A percentile compares a stretch with the other conserved stretches of the same genome.
phyloP scores from a whole-genome alignment of 1,284 basidiomycete genomes.

The Ceratobasidium sp. region DNA sequence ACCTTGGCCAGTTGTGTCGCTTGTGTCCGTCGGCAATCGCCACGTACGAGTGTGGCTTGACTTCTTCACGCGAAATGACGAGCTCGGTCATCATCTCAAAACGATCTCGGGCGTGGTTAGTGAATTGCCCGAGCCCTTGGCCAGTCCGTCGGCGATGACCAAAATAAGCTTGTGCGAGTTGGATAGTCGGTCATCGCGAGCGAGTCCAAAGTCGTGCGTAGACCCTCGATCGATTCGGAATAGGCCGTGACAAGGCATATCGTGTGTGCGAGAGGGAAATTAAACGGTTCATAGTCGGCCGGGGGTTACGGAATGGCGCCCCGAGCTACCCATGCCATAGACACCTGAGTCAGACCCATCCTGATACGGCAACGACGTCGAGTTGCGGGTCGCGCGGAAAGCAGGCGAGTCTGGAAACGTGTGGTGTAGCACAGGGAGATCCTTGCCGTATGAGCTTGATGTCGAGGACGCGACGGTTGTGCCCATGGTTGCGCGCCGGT shows the following conservation, averaged over 20 bases:
- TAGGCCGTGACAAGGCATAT: slow-evolving; percentile 99
- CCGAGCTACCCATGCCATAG: slow-evolving; percentile 40
- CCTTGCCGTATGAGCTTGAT: slow-evolving; percentile 38
- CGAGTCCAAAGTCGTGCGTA: slow-evolving; percentile 97
- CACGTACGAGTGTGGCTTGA: slow-evolving; percentile 96
- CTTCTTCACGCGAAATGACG: slow-evolving; percentile 72
- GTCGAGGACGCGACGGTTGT: slow-evolving; percentile 12
- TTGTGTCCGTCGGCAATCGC: slow-evolving; percentile 99
- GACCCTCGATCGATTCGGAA: slow-evolving; percentile 96
- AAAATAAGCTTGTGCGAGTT: slow-evolving; percentile 98
- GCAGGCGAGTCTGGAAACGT: slow-evolving; percentile 83
- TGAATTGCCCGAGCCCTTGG: slow-evolving; percentile 92
- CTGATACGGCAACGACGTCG: slow-evolving; percentile 71
- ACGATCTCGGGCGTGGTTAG: slow-evolving; percentile 95
- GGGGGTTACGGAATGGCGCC: slow-evolving; percentile 90
- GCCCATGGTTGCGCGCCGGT: slow-evolving; percentile 22
- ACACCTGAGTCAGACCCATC: slow-evolving; percentile 44
- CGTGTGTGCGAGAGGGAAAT: slow-evolving; percentile 93
- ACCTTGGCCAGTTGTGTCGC: slow-evolving; percentile 99
- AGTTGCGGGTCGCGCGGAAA: slow-evolving; percentile 81
- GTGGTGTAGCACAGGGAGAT: slow-evolving; percentile 56
- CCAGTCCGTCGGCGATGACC: slow-evolving; percentile 98
- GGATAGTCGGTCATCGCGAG: slow-evolving; percentile 97
- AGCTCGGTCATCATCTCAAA: slow-evolving; percentile 97
- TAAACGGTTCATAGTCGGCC: slow-evolving; percentile 93